Evolutionary conservation across 2,329 filamentous ascomycete species (phyloP).

Genomic region (Ophiostoma himal-ulmi): DNA sequence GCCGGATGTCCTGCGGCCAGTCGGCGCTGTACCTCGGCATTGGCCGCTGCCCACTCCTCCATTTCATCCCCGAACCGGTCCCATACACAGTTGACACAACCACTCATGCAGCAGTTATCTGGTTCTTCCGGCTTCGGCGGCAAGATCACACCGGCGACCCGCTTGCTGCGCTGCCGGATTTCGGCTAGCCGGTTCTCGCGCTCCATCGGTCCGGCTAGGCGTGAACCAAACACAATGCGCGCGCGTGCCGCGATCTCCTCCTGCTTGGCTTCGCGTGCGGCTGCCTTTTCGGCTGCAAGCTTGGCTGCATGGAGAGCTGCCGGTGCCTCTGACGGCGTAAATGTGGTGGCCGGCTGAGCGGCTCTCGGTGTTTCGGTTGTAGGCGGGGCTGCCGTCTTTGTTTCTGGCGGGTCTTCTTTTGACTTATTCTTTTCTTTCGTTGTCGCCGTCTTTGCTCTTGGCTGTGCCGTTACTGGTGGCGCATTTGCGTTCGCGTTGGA

Average conservation of each 20-base stretch:
- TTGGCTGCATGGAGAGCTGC: slow-evolving; percentile 28
- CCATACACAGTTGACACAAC: slow-evolving; percentile 97
- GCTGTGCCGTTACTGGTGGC: slow-evolving; percentile 38
- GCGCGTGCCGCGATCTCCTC: slow-evolving; percentile 46
- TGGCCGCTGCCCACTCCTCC: slow-evolving; percentile 73
- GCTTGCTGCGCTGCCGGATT: slow-evolving; percentile 52
- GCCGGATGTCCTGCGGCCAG: slow-evolving; percentile 31
- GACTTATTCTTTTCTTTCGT: neutral
- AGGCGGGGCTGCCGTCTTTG: neutral
- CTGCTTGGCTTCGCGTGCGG: neutral
- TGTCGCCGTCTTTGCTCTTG: slow-evolving; percentile 26
- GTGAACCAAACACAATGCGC: slow-evolving; percentile 74
- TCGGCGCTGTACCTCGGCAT: slow-evolving; percentile 55
- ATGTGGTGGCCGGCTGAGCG: slow-evolving; percentile 29
- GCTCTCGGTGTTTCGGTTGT: slow-evolving; percentile 15
- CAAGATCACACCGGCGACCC: slow-evolving; percentile 72
- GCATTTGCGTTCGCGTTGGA: slow-evolving; percentile 40
- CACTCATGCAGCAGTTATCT: slow-evolving; percentile 98
- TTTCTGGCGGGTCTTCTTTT: slow-evolving; percentile 8
- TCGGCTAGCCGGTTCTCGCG: slow-evolving; percentile 55
- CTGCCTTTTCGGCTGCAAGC: slow-evolving; percentile 13
- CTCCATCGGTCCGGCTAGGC: slow-evolving; percentile 67
- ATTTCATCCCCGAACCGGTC: slow-evolving; percentile 85
- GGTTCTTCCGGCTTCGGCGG: slow-evolving; percentile 83
- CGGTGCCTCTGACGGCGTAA: slow-evolving; percentile 12